These are phyloP conservation scores for Echria macrotheca DNA, from an alignment of 495 filamentous ascomycete species.

Conservation along the genomic window DNA sequence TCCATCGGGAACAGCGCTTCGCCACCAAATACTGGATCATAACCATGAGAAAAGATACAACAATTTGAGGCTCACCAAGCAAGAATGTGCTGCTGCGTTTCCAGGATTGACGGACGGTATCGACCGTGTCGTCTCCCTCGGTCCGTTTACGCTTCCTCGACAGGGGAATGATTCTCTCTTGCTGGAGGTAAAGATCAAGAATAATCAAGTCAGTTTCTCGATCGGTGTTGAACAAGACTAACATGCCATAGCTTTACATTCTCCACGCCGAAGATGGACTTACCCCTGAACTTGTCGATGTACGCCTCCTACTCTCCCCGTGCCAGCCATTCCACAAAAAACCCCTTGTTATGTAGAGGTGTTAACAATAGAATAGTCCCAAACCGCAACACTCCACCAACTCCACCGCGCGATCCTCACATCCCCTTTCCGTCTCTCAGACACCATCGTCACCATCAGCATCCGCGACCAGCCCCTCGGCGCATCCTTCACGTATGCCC, in stretches of 20 bases:
- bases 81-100: constrained; percentile 39
- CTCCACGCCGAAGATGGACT: constrained; percentile 36
- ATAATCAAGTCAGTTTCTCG: constrained; percentile 29
- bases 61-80: constrained; percentile 35
- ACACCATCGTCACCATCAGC: constrained; percentile 57
- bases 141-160: constrained; percentile 38
- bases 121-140: constrained; percentile 38
- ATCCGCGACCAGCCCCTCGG: constrained; percentile 39
- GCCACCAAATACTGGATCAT: no score
- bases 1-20: no score
- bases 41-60: no score
- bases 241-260: constrained; percentile 32
- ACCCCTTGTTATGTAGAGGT: no score
- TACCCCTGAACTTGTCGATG: constrained; percentile 36
- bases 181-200: constrained; percentile 39
- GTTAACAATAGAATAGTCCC: constrained; percentile 23
- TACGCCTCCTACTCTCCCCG: constrained; percentile 3
- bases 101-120: constrained; percentile 42
- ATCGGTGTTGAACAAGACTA: not conserved
- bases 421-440: constrained; percentile 44
- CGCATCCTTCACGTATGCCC: constrained; percentile 33
- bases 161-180: constrained; percentile 34
- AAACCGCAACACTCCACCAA: constrained; percentile 37
- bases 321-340: not conserved
- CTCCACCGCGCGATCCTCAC: constrained; percentile 49